These are phyloP conservation scores for Drechslerella dactyloides DNA, from an alignment of 2,329 filamentous ascomycete genomes.

Conservation along the genomic window DNA sequence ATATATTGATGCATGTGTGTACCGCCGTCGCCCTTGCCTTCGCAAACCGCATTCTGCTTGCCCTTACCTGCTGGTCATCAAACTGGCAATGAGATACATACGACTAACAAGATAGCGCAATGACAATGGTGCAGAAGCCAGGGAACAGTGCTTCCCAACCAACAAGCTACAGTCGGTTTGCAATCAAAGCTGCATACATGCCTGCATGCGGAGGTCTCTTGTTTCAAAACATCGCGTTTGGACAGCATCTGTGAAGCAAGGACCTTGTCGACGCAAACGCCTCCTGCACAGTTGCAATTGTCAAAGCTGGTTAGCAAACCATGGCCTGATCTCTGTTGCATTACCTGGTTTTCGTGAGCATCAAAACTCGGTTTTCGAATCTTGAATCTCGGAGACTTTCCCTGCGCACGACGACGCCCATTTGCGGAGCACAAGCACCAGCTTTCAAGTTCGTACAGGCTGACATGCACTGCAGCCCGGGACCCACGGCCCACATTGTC, in stretches of 20 bases:
- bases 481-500: constrained; percentile 7
- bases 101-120: too few species aligned
- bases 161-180: neutral
- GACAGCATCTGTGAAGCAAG: neutral
- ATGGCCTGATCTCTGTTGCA: neutral
- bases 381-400: constrained; percentile 50
- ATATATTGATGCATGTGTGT: too few species aligned
- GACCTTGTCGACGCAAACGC: neutral
- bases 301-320: neutral
- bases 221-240: constrained; percentile 7
- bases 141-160: too few species aligned
- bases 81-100: too few species aligned
- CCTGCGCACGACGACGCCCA: constrained; percentile 20
- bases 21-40: too few species aligned
- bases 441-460: too few species aligned
- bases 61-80: too few species aligned
- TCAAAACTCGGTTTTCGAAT: neutral
- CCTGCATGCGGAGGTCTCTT: neutral
- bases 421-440: too few species aligned
- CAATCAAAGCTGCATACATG: constrained; percentile 1
- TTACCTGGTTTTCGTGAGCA: neutral
- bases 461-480: constrained; percentile 1
- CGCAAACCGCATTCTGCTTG: too few species aligned
- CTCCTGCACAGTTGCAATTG: neutral
- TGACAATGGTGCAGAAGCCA: too few species aligned